Evolutionary conservation across 1,284 basidiomycete genomes (phyloP).

Genomic region (Melampsora larici-populina): DNA sequence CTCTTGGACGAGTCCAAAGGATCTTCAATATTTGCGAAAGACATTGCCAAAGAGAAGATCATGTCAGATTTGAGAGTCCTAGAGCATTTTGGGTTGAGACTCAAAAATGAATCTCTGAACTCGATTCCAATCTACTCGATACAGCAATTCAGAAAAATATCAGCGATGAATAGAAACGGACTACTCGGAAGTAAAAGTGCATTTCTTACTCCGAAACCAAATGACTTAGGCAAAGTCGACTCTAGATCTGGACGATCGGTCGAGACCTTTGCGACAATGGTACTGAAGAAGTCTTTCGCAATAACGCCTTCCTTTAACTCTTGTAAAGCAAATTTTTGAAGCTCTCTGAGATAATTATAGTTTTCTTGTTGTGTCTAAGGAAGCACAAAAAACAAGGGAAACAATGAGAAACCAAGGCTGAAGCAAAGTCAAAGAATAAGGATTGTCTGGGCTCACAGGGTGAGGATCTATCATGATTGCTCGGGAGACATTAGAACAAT

Average conservation of each 20-base stretch:
- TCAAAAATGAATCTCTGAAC: slow-evolving; percentile 82
- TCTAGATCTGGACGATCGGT: slow-evolving; percentile 77
- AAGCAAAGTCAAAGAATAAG: background rate
- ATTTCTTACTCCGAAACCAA: slow-evolving; percentile 75
- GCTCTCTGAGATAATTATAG: slow-evolving; percentile 71
- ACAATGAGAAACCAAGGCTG: background rate
- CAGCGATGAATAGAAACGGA: background rate
- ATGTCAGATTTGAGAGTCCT: slow-evolving; percentile 72
- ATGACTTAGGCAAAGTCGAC: slow-evolving; percentile 78
- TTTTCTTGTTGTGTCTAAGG: slow-evolving; percentile 72
- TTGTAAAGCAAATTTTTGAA: slow-evolving; percentile 73
- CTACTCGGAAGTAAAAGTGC: too few species aligned
- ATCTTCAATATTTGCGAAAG: slow-evolving; percentile 76
- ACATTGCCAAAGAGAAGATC: slow-evolving; percentile 78
- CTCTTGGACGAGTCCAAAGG: slow-evolving; percentile 66
- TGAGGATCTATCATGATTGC: slow-evolving; percentile 94
- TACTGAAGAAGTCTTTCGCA: slow-evolving; percentile 74
- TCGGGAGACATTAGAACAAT: slow-evolving; percentile 84
- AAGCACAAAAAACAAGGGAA: background rate
- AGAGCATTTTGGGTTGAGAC: slow-evolving; percentile 75
- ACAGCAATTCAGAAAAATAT: background rate
- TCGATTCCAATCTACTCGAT: slow-evolving; percentile 60
- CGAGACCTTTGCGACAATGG: slow-evolving; percentile 69
- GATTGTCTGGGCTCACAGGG: slow-evolving; percentile 54
- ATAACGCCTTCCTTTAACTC: slow-evolving; percentile 76